Percentiles rank a stretch among this genome's conserved stretches.
Conservation (phyloP, 257 asterid genomes). For the Rubia yunnanensis region DNA sequence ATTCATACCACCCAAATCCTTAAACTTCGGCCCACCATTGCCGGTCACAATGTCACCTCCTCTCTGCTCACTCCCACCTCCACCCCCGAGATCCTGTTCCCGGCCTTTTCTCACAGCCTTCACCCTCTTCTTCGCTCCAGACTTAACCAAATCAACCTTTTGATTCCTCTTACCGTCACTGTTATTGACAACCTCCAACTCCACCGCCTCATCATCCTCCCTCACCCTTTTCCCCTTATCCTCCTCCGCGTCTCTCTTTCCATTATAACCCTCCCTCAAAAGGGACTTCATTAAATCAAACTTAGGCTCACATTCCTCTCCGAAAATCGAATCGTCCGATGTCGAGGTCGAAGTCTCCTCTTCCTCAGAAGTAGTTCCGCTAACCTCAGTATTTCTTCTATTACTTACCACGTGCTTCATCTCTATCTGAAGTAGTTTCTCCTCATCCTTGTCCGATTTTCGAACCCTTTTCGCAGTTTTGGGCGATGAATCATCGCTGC, state of each 20-base stretch:
- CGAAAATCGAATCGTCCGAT: slow-evolving; percentile 50
- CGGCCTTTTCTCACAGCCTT: slow-evolving; percentile 1
- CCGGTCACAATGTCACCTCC: slow-evolving; percentile 5
- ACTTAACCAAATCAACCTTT: slow-evolving; percentile 34
- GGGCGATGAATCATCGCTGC: not conserved
- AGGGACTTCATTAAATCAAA: slow-evolving; percentile 61
- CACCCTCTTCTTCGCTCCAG: not conserved
- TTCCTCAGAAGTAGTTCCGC: slow-evolving; percentile 11
- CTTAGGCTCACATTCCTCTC: slow-evolving; percentile 47
- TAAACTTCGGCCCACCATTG: slow-evolving; percentile 45
- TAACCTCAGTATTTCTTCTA: slow-evolving; percentile 7
- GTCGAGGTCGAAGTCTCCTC: slow-evolving; percentile 41
- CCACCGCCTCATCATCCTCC: slow-evolving; percentile 30
- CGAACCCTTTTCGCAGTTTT: not conserved
- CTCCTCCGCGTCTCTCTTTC: slow-evolving; percentile 19
- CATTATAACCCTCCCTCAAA: slow-evolving; percentile 42
- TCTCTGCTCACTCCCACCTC: slow-evolving; percentile 7
- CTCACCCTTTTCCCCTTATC: slow-evolving; percentile 17
- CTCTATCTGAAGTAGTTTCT: slow-evolving; percentile 44
- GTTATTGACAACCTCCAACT: slow-evolving; percentile 20
- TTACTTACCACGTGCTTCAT: slow-evolving; percentile 28
- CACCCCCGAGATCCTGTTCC: slow-evolving; percentile 6
- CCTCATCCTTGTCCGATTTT: slow-evolving; percentile 32
- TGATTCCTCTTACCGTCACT: slow-evolving; percentile 22
- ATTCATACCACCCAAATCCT: slow-evolving; percentile 83